Evolutionary conservation across 2,329 filamentous ascomycete species (phyloP), one percentile per base, ranked within the genome.

Genomic region (Metarhizium album): DNA sequence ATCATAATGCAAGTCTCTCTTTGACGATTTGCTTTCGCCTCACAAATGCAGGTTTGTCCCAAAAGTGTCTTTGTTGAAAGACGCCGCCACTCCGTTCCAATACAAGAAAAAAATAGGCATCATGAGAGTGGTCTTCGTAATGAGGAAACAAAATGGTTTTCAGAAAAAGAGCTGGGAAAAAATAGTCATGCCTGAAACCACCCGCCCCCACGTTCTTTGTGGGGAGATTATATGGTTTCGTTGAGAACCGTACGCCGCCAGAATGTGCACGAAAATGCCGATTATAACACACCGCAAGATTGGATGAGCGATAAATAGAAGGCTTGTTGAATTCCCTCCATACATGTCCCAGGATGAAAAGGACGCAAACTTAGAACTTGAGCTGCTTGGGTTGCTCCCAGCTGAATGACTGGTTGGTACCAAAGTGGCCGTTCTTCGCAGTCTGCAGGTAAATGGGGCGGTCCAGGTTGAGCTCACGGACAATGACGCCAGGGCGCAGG

Each of bases 391-490:
- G 91, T 83, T 97, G 82, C 84, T 98, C 93, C 93, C 93, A 98
- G 74, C 78, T 83, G 82, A 98, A 98, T 72, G 72, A 78, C 82
- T 95, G 93, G 87, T 96, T 93, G 74, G 90, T 95, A 60, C 79
- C 79, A 75, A 98, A 98, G 83, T 98, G 93, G 64, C 93, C 93
- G 77, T 97, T 97, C 87, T 96, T 96, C 75, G 93, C 93, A 53
- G 93, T 98, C 79, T 91, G 82, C 81, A 83, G 83, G 85, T 98
- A 98, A 79, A 97, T 96, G 68, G 93, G 93, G 74, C 90, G 89
- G 72, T 83, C 86, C 59, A 98, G 82, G 75, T 93, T 86, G 59
- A 98, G 86, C 76, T 96, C 90, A 78, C 89, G 89, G 74, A 97
- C 93, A 65, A 98, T 97, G 71, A 96, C 90, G 84, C 93, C 93